These are phyloP conservation scores for Parasitella parasitica DNA, from an alignment of 371 early-diverging fungal species.

Conservation along the genomic window DNA sequence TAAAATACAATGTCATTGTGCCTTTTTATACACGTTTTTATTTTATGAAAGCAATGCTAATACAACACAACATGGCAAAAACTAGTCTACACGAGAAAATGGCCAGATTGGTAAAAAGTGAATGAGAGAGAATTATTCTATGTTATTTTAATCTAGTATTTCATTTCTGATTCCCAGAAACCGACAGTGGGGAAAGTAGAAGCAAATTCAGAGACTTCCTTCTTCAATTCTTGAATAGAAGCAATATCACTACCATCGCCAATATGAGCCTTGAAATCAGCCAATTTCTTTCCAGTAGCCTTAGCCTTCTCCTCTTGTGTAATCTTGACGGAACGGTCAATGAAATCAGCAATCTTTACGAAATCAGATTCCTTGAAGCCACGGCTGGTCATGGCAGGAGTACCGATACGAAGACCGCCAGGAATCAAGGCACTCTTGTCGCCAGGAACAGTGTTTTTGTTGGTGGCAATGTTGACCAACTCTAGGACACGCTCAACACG, in stretches of 20 bases:
- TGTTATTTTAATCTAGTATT: conserved; percentile 5
- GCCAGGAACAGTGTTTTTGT: conserved; percentile 94
- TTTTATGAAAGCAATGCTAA: conserved; percentile 2
- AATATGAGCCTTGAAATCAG: conserved; percentile 83
- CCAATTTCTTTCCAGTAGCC: conserved; percentile 86
- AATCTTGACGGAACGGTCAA: conserved; percentile 82
- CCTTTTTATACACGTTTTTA: too few species aligned
- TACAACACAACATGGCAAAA: not conserved
- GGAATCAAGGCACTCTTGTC: conserved; percentile 89
- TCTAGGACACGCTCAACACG: conserved; percentile 98
- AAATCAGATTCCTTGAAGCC: conserved; percentile 88
- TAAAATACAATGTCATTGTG: too few species aligned
- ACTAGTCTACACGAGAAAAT: too few species aligned
- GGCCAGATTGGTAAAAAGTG: not conserved
- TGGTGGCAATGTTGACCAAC: conserved; percentile 85
- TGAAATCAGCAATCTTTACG: conserved; percentile 76
- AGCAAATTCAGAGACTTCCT: conserved; percentile 90
- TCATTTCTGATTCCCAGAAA: conserved; percentile 35
- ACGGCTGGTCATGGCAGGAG: conserved; percentile 89
- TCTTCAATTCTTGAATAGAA: conserved; percentile 74
- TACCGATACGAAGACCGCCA: conserved; percentile 91
- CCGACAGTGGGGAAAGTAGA: conserved; percentile 91
- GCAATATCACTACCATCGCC: conserved; percentile 29
- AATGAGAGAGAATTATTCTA: not conserved
- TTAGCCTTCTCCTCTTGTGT: conserved; percentile 61